These are phyloP conservation scores for Hevea brasiliensis DNA, from an alignment of 345 rosid species.

Conservation along the genomic window DNA sequence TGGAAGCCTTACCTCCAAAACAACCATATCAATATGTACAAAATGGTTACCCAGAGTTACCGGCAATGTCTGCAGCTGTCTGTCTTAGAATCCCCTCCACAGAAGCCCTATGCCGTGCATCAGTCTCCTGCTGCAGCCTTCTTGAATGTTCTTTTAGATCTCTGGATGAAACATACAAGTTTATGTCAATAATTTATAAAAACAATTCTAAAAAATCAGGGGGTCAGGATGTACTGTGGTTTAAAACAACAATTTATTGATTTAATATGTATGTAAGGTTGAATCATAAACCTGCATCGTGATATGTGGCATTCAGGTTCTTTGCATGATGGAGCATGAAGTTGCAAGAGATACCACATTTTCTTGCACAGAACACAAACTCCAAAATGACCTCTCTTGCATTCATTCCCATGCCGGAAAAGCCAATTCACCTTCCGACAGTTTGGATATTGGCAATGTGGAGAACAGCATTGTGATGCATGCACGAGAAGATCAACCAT, in stretches of 20 bases:
- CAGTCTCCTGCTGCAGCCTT: constrained; percentile 94
- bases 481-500: constrained; percentile 99
- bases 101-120: constrained; percentile 96
- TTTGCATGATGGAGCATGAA: no score
- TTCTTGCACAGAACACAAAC: constrained; percentile 92
- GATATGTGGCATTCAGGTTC: no score
- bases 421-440: constrained; percentile 97
- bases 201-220: neutral
- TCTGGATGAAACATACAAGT: constrained; percentile 50
- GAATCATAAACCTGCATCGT: no score
- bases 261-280: neutral
- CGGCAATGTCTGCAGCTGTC: constrained; percentile 97
- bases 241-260: neutral
- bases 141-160: constrained; percentile 92
- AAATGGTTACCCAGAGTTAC: no score
- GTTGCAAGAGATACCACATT: no score
- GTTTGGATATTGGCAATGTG: constrained; percentile 85
- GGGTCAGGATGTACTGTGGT: neutral
- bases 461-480: constrained; percentile 85
- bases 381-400: constrained; percentile 84
- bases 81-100: constrained; percentile 99
- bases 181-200: constrained; percentile 1
- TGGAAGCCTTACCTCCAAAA: constrained; percentile 39
- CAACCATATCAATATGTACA: no score
- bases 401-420: constrained; percentile 88